phyloP scores from a whole-genome alignment of 805 yeast species.

The Wickerhamiella spandovensis region DNA sequence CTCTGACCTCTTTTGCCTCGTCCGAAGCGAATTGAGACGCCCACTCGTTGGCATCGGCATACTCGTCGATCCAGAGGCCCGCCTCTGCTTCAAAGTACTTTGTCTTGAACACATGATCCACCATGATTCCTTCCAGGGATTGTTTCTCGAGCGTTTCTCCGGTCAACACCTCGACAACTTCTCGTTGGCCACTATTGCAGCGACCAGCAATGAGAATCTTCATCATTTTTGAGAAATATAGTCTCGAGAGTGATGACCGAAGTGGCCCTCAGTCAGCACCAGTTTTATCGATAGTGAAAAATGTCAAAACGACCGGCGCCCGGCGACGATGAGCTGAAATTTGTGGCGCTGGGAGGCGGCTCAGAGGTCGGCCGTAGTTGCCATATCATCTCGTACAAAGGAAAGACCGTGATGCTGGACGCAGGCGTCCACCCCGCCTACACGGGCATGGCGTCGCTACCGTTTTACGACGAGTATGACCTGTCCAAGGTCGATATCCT shows the following conservation, averaged over 20 bases:
- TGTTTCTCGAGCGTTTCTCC: conserved; percentile 13
- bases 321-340: conserved; percentile 37
- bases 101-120: conserved; percentile 16
- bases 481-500: conserved; percentile 73
- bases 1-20: conserved; percentile 27
- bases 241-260: too few species aligned
- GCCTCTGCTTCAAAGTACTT: conserved; percentile 26
- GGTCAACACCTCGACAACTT: conserved; percentile 22
- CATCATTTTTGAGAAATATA: too few species aligned
- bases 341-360: conserved; percentile 94
- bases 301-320: conserved; percentile 19
- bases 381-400: conserved; percentile 82
- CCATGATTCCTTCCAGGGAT: conserved; percentile 19
- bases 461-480: conserved; percentile 93
- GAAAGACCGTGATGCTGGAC: conserved; percentile 91
- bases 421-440: conserved; percentile 98
- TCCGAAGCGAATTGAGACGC: conserved; percentile 19
- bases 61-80: conserved; percentile 27
- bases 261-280: conserved; percentile 14
- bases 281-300: not conserved
- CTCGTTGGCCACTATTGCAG: conserved; percentile 24
- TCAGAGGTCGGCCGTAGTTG: conserved; percentile 96
- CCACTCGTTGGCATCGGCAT: conserved; percentile 21
- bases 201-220: conserved; percentile 24
- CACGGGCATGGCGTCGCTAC: conserved; percentile 78